Conservation (phyloP, 805 yeast genomes). For the Kodamaea fukazawae region DNA sequence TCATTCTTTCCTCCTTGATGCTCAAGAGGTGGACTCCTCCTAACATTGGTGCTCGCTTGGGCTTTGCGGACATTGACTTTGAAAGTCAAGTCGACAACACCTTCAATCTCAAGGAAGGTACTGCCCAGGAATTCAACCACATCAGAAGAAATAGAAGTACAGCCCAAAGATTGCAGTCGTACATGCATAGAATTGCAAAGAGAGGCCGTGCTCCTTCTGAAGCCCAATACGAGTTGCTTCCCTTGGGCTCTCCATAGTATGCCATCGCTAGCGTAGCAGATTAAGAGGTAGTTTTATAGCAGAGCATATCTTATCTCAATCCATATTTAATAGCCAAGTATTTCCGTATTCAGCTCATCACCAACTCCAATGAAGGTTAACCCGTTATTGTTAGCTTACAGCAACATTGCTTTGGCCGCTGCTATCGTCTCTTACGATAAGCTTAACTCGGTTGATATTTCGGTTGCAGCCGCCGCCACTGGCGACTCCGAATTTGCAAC, state of each 20-base stretch:
- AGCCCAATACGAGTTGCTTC: slow-evolving; percentile 11
- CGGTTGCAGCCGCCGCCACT: too few relatives aligned
- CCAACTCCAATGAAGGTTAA: too few relatives aligned
- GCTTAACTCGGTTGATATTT: too few relatives aligned
- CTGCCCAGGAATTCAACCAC: slow-evolving; percentile 24
- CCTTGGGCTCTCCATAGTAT: slow-evolving; percentile 3
- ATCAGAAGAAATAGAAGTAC: slow-evolving; percentile 11
- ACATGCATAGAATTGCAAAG: slow-evolving; percentile 1
- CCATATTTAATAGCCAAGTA: too few relatives aligned
- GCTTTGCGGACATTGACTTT: slow-evolving; percentile 15
- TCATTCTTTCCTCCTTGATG: slow-evolving; percentile 73
- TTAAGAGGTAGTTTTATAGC: too few relatives aligned
- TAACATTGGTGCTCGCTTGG: slow-evolving; percentile 8
- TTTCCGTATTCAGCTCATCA: too few relatives aligned
- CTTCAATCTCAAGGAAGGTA: slow-evolving; percentile 26
- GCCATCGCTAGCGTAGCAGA: too few relatives aligned
- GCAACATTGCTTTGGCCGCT: too few relatives aligned
- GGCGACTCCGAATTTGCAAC: too few relatives aligned
- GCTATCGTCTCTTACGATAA: too few relatives aligned
- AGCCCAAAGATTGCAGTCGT: slow-evolving; percentile 2
- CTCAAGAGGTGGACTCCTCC: slow-evolving; percentile 63
- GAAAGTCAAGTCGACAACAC: slow-evolving; percentile 17
- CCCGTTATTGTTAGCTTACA: too few relatives aligned
- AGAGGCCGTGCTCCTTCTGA: background rate
- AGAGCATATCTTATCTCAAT: too few relatives aligned